These are phyloP conservation scores for Jaltomata sinuosa DNA, from an alignment of 257 asterid species.

Conservation along the genomic window DNA sequence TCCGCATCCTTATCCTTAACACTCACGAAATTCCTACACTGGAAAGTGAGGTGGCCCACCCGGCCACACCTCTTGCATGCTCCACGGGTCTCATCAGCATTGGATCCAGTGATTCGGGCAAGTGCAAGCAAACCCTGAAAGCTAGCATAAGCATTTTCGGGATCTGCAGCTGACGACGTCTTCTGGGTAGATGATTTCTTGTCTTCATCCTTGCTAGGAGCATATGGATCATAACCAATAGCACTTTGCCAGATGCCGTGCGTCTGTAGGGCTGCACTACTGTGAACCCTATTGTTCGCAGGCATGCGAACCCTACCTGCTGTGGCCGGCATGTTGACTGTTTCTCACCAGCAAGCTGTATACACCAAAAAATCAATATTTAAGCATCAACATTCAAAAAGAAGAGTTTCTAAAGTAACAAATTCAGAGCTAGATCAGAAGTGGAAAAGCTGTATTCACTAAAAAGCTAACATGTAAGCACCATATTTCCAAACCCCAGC, in stretches of 20 bases:
- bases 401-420: not conserved
- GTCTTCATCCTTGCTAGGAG: constrained; percentile 74
- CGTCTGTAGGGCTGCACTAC: constrained; percentile 97
- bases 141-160: constrained; percentile 79
- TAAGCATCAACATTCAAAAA: not conserved
- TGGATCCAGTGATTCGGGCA: constrained; percentile 82
- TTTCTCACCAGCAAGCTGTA: not conserved
- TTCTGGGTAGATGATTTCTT: constrained; percentile 20
- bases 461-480: not conserved
- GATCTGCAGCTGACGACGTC: constrained; percentile 37
- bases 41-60: constrained; percentile 88
- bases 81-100: constrained; percentile 85
- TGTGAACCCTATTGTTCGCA: constrained; percentile 99
- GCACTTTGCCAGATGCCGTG: constrained; percentile 99
- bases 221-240: constrained; percentile 93
- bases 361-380: not conserved
- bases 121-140: constrained; percentile 89
- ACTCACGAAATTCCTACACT: constrained; percentile 92
- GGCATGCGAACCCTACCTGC: constrained; percentile 99
- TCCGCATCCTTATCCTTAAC: constrained; percentile 58
- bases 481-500: not conserved
- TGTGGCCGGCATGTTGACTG: constrained; percentile 83
- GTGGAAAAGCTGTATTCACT: not conserved
- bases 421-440: not conserved
- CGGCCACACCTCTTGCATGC: constrained; percentile 89